A percentile compares a stretch with the other conserved stretches of the same genome.
These are phyloP conservation scores for Chiua virens DNA, from an alignment of 768 basidiomycete species.

Conservation along the genomic window DNA sequence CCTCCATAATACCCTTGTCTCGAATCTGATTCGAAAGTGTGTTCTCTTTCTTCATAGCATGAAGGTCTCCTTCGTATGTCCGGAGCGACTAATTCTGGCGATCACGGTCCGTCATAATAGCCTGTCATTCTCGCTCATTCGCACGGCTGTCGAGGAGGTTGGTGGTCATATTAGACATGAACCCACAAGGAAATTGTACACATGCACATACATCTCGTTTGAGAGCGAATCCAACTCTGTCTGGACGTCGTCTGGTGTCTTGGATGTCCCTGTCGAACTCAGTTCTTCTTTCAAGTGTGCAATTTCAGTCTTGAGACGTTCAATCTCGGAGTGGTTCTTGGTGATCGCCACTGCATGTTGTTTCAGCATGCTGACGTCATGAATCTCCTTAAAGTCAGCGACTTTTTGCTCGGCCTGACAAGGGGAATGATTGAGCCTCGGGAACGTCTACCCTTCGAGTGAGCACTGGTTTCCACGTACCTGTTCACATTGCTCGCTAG, in stretches of 20 bases:
- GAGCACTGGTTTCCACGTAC: slow-evolving; percentile 37
- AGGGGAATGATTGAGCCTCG: neutral
- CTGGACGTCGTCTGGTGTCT: slow-evolving; percentile 86
- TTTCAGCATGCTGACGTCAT: slow-evolving; percentile 59
- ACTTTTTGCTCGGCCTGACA: slow-evolving; percentile 53
- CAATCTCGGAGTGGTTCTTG: slow-evolving; percentile 58
- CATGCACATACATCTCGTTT: slow-evolving; percentile 35
- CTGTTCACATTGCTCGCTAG: slow-evolving; percentile 58
- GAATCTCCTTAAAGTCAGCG: slow-evolving; percentile 56
- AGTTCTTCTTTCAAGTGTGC: slow-evolving; percentile 67
- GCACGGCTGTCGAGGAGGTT: slow-evolving; percentile 55
- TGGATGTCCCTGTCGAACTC: slow-evolving; percentile 67
- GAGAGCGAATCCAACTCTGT: slow-evolving; percentile 65
- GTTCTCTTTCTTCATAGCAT: slow-evolving; percentile 58
- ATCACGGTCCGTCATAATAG: slow-evolving; percentile 59
- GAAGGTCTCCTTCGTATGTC: slow-evolving; percentile 58
- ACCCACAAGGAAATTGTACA: neutral
- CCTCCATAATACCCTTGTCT: slow-evolving; percentile 57
- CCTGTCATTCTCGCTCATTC: slow-evolving; percentile 62
- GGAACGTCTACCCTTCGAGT: neutral
- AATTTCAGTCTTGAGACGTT: slow-evolving; percentile 61
- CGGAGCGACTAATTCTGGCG: slow-evolving; percentile 53
- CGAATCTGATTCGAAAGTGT: slow-evolving; percentile 56
- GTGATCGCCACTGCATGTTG: slow-evolving; percentile 59
- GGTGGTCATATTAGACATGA: neutral